These are phyloP conservation scores for Pneumocystis canis DNA, from an alignment of 1,139 yeast genomes.

Conservation along the genomic window DNA sequence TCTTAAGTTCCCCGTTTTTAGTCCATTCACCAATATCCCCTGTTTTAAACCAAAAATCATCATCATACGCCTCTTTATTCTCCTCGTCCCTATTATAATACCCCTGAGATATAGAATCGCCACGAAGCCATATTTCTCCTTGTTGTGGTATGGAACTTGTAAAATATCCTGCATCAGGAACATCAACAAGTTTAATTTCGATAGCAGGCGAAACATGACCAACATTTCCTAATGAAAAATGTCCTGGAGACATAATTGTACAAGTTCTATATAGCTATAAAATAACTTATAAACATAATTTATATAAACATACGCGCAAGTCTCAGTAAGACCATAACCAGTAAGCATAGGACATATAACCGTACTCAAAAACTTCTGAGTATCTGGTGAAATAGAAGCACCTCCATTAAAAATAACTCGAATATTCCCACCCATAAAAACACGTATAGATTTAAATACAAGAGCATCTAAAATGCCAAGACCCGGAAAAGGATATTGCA, in stretches of 20 bases:
- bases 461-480: constrained; percentile 46
- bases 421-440: constrained; percentile 88
- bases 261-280: constrained; percentile 33
- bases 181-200: constrained; percentile 82
- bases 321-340: constrained; percentile 96
- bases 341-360: constrained; percentile 77
- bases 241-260: constrained; percentile 48
- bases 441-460: constrained; percentile 75
- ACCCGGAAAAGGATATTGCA: constrained; percentile 58
- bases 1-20: constrained; percentile 55
- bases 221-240: constrained; percentile 56
- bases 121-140: constrained; percentile 80
- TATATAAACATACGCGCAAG: constrained; percentile 42
- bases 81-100: constrained; percentile 77
- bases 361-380: constrained; percentile 69
- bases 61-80: constrained; percentile 59
- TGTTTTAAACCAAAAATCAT: constrained; percentile 89
- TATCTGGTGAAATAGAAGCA: constrained; percentile 70
- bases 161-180: constrained; percentile 77
- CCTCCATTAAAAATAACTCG: constrained; percentile 78
- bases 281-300: not conserved
- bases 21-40: constrained; percentile 98
- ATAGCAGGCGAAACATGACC: constrained; percentile 76
- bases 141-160: constrained; percentile 53
- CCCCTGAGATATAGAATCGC: constrained; percentile 55